A percentile compares a stretch with the other conserved stretches of the same genome.
Evolutionary conservation across 306 rosid species (phyloP).

Genomic region (Cucurbita ficifolia): DNA sequence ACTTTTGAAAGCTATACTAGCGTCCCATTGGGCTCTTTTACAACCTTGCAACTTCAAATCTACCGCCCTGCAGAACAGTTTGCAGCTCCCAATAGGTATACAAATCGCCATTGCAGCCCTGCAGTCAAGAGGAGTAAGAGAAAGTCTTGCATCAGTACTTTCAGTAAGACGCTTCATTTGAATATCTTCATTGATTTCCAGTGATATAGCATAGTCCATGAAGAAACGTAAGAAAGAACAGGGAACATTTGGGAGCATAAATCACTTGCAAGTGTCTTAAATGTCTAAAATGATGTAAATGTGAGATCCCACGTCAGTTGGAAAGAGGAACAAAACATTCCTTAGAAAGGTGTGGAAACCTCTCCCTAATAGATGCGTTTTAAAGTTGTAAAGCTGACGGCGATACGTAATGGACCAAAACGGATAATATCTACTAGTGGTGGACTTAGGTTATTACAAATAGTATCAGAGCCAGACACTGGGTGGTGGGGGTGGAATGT

Average conservation of each 20-base stretch:
- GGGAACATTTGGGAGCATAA: neutral
- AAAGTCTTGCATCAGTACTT: conserved; percentile 3
- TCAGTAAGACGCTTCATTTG: neutral
- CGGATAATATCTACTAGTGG: too few species aligned
- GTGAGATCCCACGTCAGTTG: too few species aligned
- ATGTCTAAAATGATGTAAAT: neutral
- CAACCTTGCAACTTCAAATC: conserved; percentile 28
- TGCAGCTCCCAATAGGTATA: conserved; percentile 42
- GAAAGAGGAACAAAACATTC: too few species aligned
- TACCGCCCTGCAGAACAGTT: conserved; percentile 19
- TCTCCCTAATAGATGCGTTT: too few species aligned
- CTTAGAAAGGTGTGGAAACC: too few species aligned
- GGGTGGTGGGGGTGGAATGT: too few species aligned
- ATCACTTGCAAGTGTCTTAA: neutral
- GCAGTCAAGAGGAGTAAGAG: conserved; percentile 9
- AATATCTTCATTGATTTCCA: neutral
- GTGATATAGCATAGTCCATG: neutral
- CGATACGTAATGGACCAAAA: too few species aligned
- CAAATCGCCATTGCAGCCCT: conserved; percentile 47
- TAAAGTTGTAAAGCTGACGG: too few species aligned
- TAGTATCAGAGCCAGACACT: too few species aligned
- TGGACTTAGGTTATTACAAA: too few species aligned
- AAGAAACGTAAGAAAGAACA: neutral
- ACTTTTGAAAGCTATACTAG: conserved; percentile 22
- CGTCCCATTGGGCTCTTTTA: conserved; percentile 25